Conservation (phyloP, 306 rosid genomes). For the Styphnolobium japonicum region DNA sequence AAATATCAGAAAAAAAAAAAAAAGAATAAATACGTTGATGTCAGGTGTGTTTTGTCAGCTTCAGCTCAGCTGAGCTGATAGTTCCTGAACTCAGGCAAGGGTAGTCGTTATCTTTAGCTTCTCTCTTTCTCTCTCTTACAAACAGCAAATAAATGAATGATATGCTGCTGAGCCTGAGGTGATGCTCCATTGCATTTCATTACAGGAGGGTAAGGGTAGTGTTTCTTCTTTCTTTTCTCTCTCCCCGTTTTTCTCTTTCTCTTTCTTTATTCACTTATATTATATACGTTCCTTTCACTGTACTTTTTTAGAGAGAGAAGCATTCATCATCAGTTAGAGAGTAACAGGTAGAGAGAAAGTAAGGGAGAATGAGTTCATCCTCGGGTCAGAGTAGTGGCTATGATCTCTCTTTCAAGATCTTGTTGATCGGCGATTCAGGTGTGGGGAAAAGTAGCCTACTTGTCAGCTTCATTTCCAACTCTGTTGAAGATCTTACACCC, state of each 20-base stretch:
- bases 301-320: slow-evolving; percentile 31
- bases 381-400: slow-evolving; percentile 66
- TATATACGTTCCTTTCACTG: slow-evolving; percentile 33
- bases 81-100: slow-evolving; percentile 25
- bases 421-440: slow-evolving; percentile 94
- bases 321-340: slow-evolving; percentile 21
- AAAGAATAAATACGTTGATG: slow-evolving; percentile 49
- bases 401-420: slow-evolving; percentile 96
- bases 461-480: slow-evolving; percentile 77
- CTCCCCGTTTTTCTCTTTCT: not conserved
- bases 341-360: not conserved
- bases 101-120: slow-evolving; percentile 50
- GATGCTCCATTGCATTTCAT: slow-evolving; percentile 17
- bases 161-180: not conserved
- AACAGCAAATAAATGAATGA: slow-evolving; percentile 18
- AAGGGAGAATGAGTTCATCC: slow-evolving; percentile 77
- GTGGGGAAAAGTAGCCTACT: slow-evolving; percentile 95
- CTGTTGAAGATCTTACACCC: slow-evolving; percentile 75
- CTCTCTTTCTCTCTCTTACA: slow-evolving; percentile 10
- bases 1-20: slow-evolving; percentile 12
- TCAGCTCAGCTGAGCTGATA: not conserved
- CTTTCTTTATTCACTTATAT: not conserved
- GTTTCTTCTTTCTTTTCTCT: not conserved
- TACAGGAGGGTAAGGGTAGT: not conserved
- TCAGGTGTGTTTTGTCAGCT: not conserved